Conservation (phyloP, 352 stramenopile species). For the Aphanomyces invadans region DNA sequence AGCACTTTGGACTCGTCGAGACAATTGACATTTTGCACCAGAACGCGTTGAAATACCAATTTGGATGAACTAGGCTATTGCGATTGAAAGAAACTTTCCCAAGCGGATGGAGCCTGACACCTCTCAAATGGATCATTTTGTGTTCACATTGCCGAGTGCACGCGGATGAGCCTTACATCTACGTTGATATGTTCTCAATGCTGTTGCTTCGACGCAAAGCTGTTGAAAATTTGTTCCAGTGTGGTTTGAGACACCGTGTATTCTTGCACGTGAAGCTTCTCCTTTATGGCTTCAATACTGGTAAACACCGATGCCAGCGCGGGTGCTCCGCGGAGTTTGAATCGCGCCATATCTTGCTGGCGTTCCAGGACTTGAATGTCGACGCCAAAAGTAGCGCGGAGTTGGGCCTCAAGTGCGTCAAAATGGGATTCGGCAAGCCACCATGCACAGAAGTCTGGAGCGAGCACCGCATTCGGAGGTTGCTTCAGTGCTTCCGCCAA, state of each 20-base stretch:
- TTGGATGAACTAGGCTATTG: too few species aligned
- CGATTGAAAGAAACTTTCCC: too few species aligned
- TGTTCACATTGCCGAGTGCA: too few species aligned
- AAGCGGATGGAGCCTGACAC: too few species aligned
- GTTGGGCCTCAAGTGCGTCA: constrained; percentile 34
- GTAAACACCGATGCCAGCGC: constrained; percentile 62
- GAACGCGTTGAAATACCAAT: too few species aligned
- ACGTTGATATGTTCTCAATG: too few species aligned
- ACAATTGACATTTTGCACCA: too few species aligned
- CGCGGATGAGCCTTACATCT: too few species aligned
- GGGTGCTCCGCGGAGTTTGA: constrained; percentile 45
- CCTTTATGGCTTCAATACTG: constrained; percentile 51
- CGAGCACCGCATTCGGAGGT: constrained; percentile 35
- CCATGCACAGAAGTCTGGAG: constrained; percentile 46
- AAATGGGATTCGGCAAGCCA: constrained; percentile 53
- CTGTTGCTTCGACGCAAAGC: constrained; percentile 65
- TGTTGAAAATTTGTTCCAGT: constrained; percentile 88
- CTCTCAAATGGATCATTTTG: too few species aligned
- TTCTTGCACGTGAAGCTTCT: constrained; percentile 57
- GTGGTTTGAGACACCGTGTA: constrained; percentile 85
- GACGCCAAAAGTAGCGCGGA: constrained; percentile 36
- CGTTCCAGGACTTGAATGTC: constrained; percentile 55
- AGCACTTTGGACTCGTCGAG: too few species aligned
- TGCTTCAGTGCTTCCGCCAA: constrained; percentile 44
- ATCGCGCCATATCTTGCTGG: constrained; percentile 65